phyloP scores from a whole-genome alignment of 1,284 basidiomycete species.

The Pseudozyma tsukubaensis region DNA sequence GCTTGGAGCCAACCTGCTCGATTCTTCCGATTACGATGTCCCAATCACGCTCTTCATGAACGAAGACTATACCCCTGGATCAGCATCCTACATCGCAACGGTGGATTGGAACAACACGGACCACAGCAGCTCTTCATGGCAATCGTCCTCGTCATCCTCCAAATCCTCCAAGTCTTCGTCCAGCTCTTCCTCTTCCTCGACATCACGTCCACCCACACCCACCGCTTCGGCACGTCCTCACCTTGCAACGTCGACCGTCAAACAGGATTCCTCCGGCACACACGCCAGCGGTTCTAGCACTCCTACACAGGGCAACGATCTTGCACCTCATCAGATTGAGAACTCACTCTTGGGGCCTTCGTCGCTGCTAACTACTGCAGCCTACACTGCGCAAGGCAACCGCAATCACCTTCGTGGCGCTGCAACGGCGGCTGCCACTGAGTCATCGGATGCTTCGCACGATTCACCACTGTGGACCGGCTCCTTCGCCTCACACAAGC shows the following conservation, averaged over 20 bases:
- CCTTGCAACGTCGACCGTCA: constrained; percentile 31
- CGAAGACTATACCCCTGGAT: neutral
- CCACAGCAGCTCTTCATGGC: constrained; percentile 16
- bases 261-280: constrained; percentile 32
- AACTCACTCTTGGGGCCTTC: constrained; percentile 22
- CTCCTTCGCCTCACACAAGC: constrained; percentile 32
- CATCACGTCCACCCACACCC: constrained; percentile 30
- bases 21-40: constrained; percentile 7
- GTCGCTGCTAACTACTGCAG: constrained; percentile 27
- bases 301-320: constrained; percentile 31
- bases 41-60: constrained; percentile 19
- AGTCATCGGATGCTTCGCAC: constrained; percentile 18
- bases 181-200: constrained; percentile 30
- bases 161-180: constrained; percentile 28
- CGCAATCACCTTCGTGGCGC: constrained; percentile 24
- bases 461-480: constrained; percentile 37
- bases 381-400: constrained; percentile 8
- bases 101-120: constrained; percentile 12
- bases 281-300: constrained; percentile 42
- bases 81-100: neutral
- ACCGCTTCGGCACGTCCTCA: constrained; percentile 27
- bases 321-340: constrained; percentile 29
- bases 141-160: constrained; percentile 17
- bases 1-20: neutral
- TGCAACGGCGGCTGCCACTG: constrained; percentile 13